Percentiles rank a stretch among this genome's conserved stretches.
Conservation (phyloP, 2,329 filamentous ascomycete genomes). For the Stachybotrys chlorohalonatus region DNA sequence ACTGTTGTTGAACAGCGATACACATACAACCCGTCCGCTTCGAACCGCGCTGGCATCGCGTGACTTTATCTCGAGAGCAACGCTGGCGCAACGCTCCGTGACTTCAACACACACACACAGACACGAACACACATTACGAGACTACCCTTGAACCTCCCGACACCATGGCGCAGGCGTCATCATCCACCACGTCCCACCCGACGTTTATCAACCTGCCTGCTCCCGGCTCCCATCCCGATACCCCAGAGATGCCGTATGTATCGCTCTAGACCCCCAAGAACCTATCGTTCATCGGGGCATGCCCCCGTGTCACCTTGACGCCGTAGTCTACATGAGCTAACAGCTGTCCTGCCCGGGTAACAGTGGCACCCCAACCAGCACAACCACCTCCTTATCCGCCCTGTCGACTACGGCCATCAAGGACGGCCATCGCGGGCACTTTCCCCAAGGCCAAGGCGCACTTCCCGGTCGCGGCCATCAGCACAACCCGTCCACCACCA, state of each 20-base stretch:
- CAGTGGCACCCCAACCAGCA: conserved; percentile 87
- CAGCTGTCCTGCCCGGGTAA: neutral
- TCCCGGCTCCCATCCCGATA: conserved; percentile 72
- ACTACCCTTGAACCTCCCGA: neutral
- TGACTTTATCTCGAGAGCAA: neutral
- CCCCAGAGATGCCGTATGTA: conserved; percentile 81
- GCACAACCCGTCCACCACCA: conserved; percentile 54
- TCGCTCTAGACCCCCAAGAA: neutral
- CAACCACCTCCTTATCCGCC: conserved; percentile 83
- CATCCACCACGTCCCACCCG: conserved; percentile 29
- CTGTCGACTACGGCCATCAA: conserved; percentile 94
- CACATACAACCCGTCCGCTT: neutral
- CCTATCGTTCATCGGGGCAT: neutral
- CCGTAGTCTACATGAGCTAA: neutral
- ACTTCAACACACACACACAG: neutral
- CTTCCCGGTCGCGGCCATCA: conserved; percentile 47
- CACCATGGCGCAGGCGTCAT: conserved; percentile 26
- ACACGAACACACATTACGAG: neutral
- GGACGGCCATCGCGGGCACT: conserved; percentile 82
- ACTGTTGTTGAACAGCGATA: too few relatives aligned
- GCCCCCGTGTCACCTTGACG: conserved; percentile 1
- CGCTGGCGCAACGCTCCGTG: neutral
- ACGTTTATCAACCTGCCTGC: conserved; percentile 80
- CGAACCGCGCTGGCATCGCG: neutral
- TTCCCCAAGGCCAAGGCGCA: conserved; percentile 39